Evolutionary conservation across 352 stramenopile species (phyloP).

Genomic region (Hyaloperonospora arabidopsidis): DNA sequence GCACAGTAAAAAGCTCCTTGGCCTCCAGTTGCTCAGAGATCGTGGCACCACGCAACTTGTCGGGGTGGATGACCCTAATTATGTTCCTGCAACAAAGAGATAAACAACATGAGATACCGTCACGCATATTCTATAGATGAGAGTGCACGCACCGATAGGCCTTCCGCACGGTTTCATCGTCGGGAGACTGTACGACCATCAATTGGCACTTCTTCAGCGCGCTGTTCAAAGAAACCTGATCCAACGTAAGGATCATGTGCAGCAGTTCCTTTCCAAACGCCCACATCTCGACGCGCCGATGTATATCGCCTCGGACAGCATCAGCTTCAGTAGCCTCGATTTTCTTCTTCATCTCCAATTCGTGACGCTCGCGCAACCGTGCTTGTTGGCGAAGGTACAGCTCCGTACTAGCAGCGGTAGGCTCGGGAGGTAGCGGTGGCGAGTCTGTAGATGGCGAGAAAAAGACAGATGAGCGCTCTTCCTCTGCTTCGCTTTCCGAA

Average conservation of each 20-base stretch:
- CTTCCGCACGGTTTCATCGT: conserved; percentile 77
- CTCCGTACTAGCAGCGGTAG: conserved; percentile 61
- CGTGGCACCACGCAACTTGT: conserved; percentile 73
- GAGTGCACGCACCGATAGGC: conserved; percentile 51
- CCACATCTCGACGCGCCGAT: conserved; percentile 74
- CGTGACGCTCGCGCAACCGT: conserved; percentile 68
- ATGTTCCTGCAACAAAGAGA: conserved; percentile 49
- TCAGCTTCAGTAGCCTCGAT: conserved; percentile 74
- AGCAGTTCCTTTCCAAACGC: conserved; percentile 75
- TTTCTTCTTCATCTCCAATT: conserved; percentile 77
- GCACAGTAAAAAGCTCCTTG: conserved; percentile 81
- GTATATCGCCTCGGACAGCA: conserved; percentile 64
- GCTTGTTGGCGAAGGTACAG: conserved; percentile 79
- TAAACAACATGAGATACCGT: conserved; percentile 2
- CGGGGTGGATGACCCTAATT: conserved; percentile 80
- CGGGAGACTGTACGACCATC: conserved; percentile 69
- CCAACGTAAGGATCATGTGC: conserved; percentile 79
- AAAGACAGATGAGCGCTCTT: conserved; percentile 20
- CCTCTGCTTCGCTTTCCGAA: conserved; percentile 52
- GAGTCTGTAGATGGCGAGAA: conserved; percentile 16
- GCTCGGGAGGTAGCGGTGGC: conserved; percentile 62
- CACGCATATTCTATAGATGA: conserved; percentile 3
- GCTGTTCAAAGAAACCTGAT: conserved; percentile 69
- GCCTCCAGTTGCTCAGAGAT: conserved; percentile 77
- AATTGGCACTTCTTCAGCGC: conserved; percentile 67